Evolutionary conservation across 1,284 basidiomycete genomes (phyloP), one percentile per base, ranked within the genome.

Genomic region (Heterobasidion occidentale): DNA sequence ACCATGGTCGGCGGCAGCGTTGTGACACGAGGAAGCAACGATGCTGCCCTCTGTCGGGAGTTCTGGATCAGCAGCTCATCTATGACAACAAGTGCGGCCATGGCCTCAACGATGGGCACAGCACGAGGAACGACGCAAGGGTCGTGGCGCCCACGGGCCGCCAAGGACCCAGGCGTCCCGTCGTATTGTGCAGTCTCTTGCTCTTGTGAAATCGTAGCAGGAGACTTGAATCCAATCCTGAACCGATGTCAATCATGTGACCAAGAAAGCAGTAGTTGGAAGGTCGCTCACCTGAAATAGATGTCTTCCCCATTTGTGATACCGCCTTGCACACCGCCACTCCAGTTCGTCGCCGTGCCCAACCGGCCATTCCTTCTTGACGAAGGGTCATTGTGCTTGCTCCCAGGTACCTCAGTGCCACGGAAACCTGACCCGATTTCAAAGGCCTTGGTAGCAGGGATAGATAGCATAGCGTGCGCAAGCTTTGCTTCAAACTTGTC

Each of bases 401-500:
- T 90, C 46, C 97, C 97, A 8, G 93, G 90, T 54, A 98, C 87
- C 71, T 94, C 88, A n/a, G 94, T 94, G 15, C 97, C 97, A 61
- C 86, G 80, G 83, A 99, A 98, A 36, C 97, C 97, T 33, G 93
- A 96, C 51, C 97, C 97, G 63, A 99, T 88, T 75, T 99, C 97
- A 71, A 99, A 99, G n/a, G 86, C 94, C 71, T 99, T 99, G 57
- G 97, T 99, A 7, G 97, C 96, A 36, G 97, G 97, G 67, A 99
- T 98, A 59, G 92, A 95, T 57, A 99, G 83, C 95, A 99, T 99
- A n/a, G 97, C 97, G 70, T 99, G 97, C 3, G 84, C 97, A 58
- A 99, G 86, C 64, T 87, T 85, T 36, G 97, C 97, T 72, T 98
- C 97, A 68, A 99, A 88, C 77, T 99, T 99, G 81, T 99, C 95